These are phyloP conservation scores for Plectosphaerella sp. DNA, from an alignment of 2,329 filamentous ascomycete genomes.

Conservation along the genomic window DNA sequence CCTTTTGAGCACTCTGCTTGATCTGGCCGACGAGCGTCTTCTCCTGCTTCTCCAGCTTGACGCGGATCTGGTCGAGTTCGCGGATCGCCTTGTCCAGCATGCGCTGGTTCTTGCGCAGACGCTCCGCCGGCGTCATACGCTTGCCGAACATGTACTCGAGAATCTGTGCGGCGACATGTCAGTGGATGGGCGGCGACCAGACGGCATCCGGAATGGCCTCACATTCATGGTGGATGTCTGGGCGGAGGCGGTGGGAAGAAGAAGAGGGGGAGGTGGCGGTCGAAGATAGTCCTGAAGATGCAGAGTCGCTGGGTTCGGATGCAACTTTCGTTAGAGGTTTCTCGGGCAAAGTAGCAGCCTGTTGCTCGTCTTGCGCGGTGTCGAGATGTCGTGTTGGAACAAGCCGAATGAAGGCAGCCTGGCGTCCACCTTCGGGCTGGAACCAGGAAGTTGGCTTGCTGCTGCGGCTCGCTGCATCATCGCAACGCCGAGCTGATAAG, in stretches of 20 bases:
- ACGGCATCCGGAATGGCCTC: conserved; percentile 15
- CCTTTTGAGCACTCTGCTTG: conserved; percentile 97
- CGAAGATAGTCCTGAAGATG: not conserved
- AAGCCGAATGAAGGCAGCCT: too few relatives aligned
- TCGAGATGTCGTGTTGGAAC: too few relatives aligned
- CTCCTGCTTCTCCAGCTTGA: conserved; percentile 97
- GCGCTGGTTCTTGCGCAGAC: conserved; percentile 88
- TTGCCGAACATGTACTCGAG: conserved; percentile 99
- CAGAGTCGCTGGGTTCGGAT: too few relatives aligned
- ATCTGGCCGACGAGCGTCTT: conserved; percentile 95
- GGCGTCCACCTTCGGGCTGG: not conserved
- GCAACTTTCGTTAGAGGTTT: too few relatives aligned
- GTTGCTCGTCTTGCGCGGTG: too few relatives aligned
- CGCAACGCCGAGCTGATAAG: too few relatives aligned
- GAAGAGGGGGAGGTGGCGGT: not conserved
- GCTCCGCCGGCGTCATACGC: conserved; percentile 95
- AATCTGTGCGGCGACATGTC: conserved; percentile 54
- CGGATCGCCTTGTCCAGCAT: conserved; percentile 96
- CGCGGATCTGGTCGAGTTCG: conserved; percentile 89
- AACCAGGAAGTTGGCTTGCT: not conserved
- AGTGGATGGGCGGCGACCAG: conserved; percentile 4
- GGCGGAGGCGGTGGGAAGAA: not conserved
- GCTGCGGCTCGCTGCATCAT: too few relatives aligned
- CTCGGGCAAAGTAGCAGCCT: too few relatives aligned
- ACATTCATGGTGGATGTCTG: conserved; percentile 50